Base-by-base conservation (phyloP, 1,284 basidiomycete species). In the Melampsora larici-populina region DNA sequence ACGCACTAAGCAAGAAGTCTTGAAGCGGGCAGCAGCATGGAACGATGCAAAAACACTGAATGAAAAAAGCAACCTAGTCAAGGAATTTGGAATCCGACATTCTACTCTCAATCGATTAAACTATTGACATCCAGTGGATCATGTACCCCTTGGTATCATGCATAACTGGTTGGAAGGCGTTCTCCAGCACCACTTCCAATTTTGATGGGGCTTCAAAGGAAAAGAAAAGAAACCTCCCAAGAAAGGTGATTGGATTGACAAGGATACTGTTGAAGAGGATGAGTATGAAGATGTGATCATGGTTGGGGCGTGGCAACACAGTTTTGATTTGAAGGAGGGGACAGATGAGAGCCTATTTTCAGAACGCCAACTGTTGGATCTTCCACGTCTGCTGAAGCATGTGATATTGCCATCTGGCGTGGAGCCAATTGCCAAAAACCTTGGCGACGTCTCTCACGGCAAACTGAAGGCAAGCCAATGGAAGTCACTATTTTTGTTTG, bases 201-300 rank as follows among this genome's bases (percentile, higher is more conserved):
- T 58, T 33, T 29, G 55, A 55, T 76, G 73, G 73, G 73, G 65
- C 13, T 76, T 68, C 60, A 18, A 71, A 63, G 26, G 17, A 26
- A 63, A 63, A 21, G 26, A 55, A 5, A 55, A 24, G 18, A 24
- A 55, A 6, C 2, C 2, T 24, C 18, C 17, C 5, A 13, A 13
- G 3, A 21, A 2, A 18, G 13, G 24, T 18, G 51, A 21, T 18
- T 21, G 6, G 24, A 24, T 55, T 6, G 36, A 36, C 36, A 36
- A 36, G 36, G 36, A 36, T 9, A 36, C n/a, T n/a, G n/a, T n/a
- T n/a, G n/a, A n/a, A n/a, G n/a, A n/a, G 11, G 48, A 21, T 11
- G 48, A 49, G 11, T 11, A 21, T 49, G 48, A 21, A 21, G 48
- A 21, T 11, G 48, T 11, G 11, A 11, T 11, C 21, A 11, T 49